Base-by-base conservation (phyloP, 768 basidiomycete genomes). In the Heimioporus sp. region DNA sequence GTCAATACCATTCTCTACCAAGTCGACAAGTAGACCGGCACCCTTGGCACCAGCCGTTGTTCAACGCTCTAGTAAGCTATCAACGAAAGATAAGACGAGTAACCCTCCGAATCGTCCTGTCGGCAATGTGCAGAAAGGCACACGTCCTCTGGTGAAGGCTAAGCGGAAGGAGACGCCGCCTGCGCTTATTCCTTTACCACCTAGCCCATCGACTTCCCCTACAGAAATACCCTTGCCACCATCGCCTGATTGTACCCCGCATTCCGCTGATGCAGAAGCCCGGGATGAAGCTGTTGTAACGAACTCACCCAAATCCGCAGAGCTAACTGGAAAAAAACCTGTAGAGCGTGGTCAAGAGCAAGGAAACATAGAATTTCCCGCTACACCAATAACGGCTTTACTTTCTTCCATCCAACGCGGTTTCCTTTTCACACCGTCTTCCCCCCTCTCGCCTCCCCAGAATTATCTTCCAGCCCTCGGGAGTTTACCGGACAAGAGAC, bases 381-480 rank as follows among this genome's bases (percentile, higher is more conserved):
- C 74, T 54, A 87, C 86, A 30, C 86, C 86, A 2, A 88, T 88
- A 43, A 86, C 86, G 8, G 72, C 80, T 10, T 75, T 88, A 30
- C 68, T 84, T 41, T 72, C 75, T 15, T 69, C 84, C 3, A 88
- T 88, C 49, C 78, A 87, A 56, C 78, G 76, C 15, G 86, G 85
- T 31, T 88, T 88, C 65, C 65, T 83, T n/a, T 77, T 81, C 57
- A 82, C 84, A 4, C 85, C 84, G 15, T 74, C 72, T n/a, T 76
- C 80, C 1, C 82, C 83, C 2, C 72, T 86, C 35, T 83, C 85
- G 2, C 83, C 83, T 16, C 78, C 80, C 21, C 72, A 78, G 49
- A 71, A 75, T 30, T 80, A 82, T 53, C 54, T 68, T 41, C 49
- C 38, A 44, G 32, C 17, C 5, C 37, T 37, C 7, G 50, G 47